Evolutionary conservation across 2,329 filamentous ascomycete genomes (phyloP), one percentile per base, ranked within the genome.

Genomic region (Intubia oerlemansii): DNA sequence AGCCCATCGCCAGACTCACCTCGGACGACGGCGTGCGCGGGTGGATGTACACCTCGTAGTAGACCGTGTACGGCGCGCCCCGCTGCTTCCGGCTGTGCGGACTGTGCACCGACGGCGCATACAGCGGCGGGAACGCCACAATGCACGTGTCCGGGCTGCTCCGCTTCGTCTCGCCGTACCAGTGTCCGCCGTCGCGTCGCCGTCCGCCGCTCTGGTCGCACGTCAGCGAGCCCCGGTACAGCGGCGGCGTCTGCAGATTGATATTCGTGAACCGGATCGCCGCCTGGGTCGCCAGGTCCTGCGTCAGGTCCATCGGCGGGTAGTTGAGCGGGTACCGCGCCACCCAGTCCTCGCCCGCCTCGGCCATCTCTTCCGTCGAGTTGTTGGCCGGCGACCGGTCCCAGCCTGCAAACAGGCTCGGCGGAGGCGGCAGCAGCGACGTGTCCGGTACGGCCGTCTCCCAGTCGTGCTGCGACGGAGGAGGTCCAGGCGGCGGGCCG

Each of bases 351-450:
- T 71, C 63, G 30, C 70, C 78, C 3, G 62, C 62, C 15, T 66
- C 59, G 34, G 72, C 41, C 28, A 43, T 37, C 7, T 38, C 34
- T 28, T 36, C 40, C 10, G 38, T 40, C 2, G 78, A 71, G 46
- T 85, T 85, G 43, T 66, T 70, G 3, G 71, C 61, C 0, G 69
- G 66, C 10, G 74, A 80, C 18, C 47, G 51, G 34, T 77, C 66
- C 41, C 68, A 67, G 27, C 65, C 65, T 30, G 50, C 51, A 47
- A 68, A 69, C 43, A 80, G 59, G 17, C 63, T 62, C 0, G 77
- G 77, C 1, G 77, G 77, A 0, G 75, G 75, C 2, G 76, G 76
- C 24, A 82, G 65, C 8, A 77, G 57, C 1, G 73, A 57, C 2
- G 67, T 80, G 45, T 82, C 76, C 0, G 76, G 74, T 2, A 81